Base-by-base conservation (phyloP, 1,284 basidiomycete genomes). In the Sporisorium iseilematis-ciliati region DNA sequence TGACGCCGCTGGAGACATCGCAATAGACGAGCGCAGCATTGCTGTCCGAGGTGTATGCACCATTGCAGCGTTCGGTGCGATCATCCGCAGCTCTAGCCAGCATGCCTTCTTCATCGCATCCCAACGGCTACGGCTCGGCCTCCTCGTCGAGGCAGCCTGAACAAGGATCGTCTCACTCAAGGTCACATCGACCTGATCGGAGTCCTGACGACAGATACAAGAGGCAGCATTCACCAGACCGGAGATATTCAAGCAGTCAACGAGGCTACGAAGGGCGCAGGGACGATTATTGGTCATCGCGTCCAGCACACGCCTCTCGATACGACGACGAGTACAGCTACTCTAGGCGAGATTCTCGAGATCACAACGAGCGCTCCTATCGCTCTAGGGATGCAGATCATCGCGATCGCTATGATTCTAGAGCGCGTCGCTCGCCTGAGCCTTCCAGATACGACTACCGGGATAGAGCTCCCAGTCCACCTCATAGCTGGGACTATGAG, bases 141-240 rank as follows among this genome's bases (percentile, higher is more conserved):
- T 70, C 68, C 14, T 57, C 62, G 31, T 65, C 68, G 50, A 61
- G 51, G 49, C 50, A 49, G 42, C 20, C 35, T n/a, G 67, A 63
- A n/a, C 45, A 40, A 12, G 21, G 18, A 29, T 52, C 57, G 10
- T 55, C 59, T 4, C 48, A 48, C 14, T 60, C 57, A 5, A 54
- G 60, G 38, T 51, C 60, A 4, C 57, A 53, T 29, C 50, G 61
- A 43, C 38, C 42, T 5, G 57, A 61, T 40, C 49, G 38, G 23
- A 38, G 26, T 26, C 41, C 14, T 16, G 43, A 56, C 14, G 60
- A 57, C n/a, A 2, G 29, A 7, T 11, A 46, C 33, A 29, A 41
- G 20, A 49, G 51, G 38, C 55, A 55, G 0, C 46, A 55, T 16
- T 62, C 63, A 5, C 63, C 63, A 14, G 54, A 65, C 2, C 6